Base-by-base conservation (phyloP, 179 eudicot species). In the Camellia oleifera region DNA sequence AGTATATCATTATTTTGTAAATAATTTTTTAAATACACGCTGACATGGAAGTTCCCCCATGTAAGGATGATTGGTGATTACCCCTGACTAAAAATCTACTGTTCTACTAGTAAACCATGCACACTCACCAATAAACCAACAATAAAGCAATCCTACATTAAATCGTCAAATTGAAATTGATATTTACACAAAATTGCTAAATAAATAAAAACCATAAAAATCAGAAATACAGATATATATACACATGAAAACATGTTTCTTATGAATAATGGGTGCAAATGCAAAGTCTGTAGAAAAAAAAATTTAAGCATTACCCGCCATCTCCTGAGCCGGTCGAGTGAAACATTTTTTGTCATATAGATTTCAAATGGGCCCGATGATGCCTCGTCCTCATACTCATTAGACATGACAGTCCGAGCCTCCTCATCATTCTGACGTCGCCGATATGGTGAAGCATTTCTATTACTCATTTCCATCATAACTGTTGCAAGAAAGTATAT, bases 401-500 rank as follows among this genome's bases (percentile, higher is more conserved):
- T 57, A 13, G 72, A 56, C 14, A 53, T 1, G 75, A 18, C 12
- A 73, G 9, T 23, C 15, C 83, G 79, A 64, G 84, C 83, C 65
- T 86, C 88, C 23, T 79, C 17, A 67, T 86, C 86, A 69, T 79
- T 81, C 18, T 50, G 70, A 74, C 81, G 77, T 64, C 88, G 86
- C 81, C 86, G 63, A 46, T 86, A 86, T 53, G 86, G 86, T 78
- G 86, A 83, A 23, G 32, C 12, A 69, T 77, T 80, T 32, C 67
- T 42, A 9, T 80, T 85, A 15, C 11, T 48, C 3, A 54, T 74
- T 72, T 73, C 76, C 70, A 71, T 72, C n/a, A 45, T 66, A 62
- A 53, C 74, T 73, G 83, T 86, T 86, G 86, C 86, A 83, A 84
- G 86, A 86, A 84, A 86, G 84, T 44, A 26, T 26, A 26, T 26